phyloP scores from a whole-genome alignment of 441 rosid species.

The Gossypium davidsonii region DNA sequence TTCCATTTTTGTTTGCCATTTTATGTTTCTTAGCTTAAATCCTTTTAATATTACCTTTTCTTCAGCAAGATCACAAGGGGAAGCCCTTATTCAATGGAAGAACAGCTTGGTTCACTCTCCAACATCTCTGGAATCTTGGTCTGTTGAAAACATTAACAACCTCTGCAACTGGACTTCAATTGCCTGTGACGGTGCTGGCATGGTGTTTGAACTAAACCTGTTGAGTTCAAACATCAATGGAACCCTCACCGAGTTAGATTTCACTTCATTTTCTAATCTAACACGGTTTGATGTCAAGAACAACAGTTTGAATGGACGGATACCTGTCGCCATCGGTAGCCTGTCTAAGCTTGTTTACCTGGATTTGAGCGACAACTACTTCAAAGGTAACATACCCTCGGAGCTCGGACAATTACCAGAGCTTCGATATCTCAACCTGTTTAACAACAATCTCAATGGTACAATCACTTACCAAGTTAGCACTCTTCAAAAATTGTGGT shows the following conservation, averaged over 20 bases:
- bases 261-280: conserved; percentile 36
- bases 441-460: conserved; percentile 31
- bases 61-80: conserved; percentile 42
- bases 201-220: conserved; percentile 32
- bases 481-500: conserved; percentile 40
- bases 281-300: conserved; percentile 27
- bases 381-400: conserved; percentile 29
- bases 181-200: conserved; percentile 24
- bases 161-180: conserved; percentile 53
- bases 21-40: conserved; percentile 24
- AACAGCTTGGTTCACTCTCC: conserved; percentile 24
- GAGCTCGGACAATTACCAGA: conserved; percentile 29
- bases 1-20: conserved; percentile 12
- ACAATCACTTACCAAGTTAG: conserved; percentile 37
- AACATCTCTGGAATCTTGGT: conserved; percentile 43
- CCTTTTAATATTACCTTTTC: conserved; percentile 21
- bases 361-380: conserved; percentile 38
- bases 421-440: conserved; percentile 32
- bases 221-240: conserved; percentile 28
- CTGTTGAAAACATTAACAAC: conserved; percentile 30
- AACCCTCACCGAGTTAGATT: conserved; percentile 32
- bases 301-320: conserved; percentile 30
- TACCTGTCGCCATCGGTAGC: conserved; percentile 35
- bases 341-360: conserved; percentile 38
- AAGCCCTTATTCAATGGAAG: conserved; percentile 53